Conservation (phyloP, 192 early-diverging fungal species). For the Linnemannia hyalina region DNA sequence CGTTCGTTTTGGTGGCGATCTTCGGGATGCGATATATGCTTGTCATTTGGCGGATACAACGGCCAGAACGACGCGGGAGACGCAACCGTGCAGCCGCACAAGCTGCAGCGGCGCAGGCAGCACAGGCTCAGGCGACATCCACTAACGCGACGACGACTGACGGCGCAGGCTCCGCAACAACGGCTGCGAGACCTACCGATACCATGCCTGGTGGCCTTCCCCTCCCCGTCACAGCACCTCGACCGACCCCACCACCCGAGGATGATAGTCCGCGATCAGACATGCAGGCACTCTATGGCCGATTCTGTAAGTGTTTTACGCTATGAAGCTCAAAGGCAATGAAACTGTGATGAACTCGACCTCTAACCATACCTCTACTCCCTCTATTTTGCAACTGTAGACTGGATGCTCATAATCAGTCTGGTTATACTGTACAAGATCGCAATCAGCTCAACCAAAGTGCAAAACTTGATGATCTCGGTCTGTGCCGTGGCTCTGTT, state of each 20-base stretch:
- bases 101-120: slow-evolving; percentile 35
- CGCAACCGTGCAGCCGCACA: slow-evolving; percentile 27
- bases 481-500: slow-evolving; percentile 62
- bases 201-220: slow-evolving; percentile 51
- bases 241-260: slow-evolving; percentile 24
- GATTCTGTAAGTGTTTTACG: slow-evolving; percentile 65
- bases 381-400: slow-evolving; percentile 53
- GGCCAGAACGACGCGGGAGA: slow-evolving; percentile 66
- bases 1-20: slow-evolving; percentile 76
- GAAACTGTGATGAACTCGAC: not conserved
- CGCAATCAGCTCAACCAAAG: slow-evolving; percentile 58
- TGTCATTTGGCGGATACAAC: slow-evolving; percentile 75
- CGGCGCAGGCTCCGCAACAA: not conserved
- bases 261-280: slow-evolving; percentile 56
- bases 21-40: slow-evolving; percentile 80
- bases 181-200: slow-evolving; percentile 20
- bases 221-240: slow-evolving; percentile 35
- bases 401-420: slow-evolving; percentile 68
- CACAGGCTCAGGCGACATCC: slow-evolving; percentile 11
- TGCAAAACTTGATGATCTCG: slow-evolving; percentile 61
- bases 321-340: too few relatives aligned
- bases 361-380: not conserved
- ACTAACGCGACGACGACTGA: not conserved
- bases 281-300: slow-evolving; percentile 64
- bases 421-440: slow-evolving; percentile 75